These are phyloP conservation scores for Colletotrichum cereale DNA, from an alignment of 2,329 filamentous ascomycete species.

Conservation along the genomic window DNA sequence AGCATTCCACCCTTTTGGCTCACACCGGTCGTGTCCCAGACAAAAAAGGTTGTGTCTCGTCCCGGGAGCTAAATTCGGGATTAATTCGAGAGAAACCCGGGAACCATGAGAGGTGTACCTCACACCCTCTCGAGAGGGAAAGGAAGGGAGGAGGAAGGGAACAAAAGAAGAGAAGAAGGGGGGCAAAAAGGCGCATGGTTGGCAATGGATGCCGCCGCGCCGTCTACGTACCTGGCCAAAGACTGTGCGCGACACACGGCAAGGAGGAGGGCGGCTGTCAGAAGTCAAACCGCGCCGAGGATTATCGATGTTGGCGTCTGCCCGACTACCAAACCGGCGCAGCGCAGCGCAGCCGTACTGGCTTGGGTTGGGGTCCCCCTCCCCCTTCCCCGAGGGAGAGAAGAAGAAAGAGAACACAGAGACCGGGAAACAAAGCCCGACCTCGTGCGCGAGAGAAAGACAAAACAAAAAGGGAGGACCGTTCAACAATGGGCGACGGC, in stretches of 20 bases:
- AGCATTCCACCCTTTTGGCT: slow-evolving; percentile 33
- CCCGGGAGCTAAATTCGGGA: slow-evolving; percentile 38
- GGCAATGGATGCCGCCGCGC: slow-evolving; percentile 11
- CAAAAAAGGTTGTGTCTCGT: slow-evolving; percentile 39
- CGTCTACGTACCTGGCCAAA: slow-evolving; percentile 27
- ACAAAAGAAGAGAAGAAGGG: not conserved
- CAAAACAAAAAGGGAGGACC: not conserved
- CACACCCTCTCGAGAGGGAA: slow-evolving; percentile 1
- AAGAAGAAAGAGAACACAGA: slow-evolving; percentile 5
- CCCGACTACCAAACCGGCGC: slow-evolving; percentile 22
- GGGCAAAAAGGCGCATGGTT: slow-evolving; percentile 7
- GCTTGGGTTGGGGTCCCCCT: not conserved
- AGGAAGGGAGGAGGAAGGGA: not conserved
- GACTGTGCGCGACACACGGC: slow-evolving; percentile 28
- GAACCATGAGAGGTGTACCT: slow-evolving; percentile 14
- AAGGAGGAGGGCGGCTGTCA: slow-evolving; percentile 36
- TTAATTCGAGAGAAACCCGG: slow-evolving; percentile 6
- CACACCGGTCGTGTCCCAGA: slow-evolving; percentile 36
- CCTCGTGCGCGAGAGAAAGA: not conserved
- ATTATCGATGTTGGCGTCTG: slow-evolving; percentile 8
- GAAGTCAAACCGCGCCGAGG: slow-evolving; percentile 37
- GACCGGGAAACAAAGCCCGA: slow-evolving; percentile 17
- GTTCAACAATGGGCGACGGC: slow-evolving; percentile 26
- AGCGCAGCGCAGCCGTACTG: slow-evolving; percentile 26
- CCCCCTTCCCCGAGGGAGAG: not conserved